Evolutionary conservation across 139 green algal genomes (phyloP).

Genomic region (Nannochloris sp.): DNA sequence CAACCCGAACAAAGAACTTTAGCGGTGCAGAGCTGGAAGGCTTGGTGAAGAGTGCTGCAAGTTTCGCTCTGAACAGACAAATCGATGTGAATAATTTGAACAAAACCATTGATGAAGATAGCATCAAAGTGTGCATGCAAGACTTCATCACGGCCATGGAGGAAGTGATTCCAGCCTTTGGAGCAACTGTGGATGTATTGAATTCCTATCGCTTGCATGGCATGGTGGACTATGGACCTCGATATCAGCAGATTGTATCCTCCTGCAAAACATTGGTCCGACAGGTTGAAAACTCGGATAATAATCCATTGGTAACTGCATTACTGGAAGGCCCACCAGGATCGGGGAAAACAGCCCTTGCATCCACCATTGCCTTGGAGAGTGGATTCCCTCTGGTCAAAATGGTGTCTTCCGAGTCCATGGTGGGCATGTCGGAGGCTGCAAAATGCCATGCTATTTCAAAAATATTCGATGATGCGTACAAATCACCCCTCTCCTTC

Average conservation of each 20-base stretch:
- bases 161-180: slow-evolving; percentile 95
- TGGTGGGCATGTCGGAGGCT: slow-evolving; percentile 82
- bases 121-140: slow-evolving; percentile 82
- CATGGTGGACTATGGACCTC: slow-evolving; percentile 74
- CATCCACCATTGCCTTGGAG: slow-evolving; percentile 74
- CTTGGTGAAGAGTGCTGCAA: slow-evolving; percentile 83
- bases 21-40: slow-evolving; percentile 92
- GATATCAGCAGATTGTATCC: slow-evolving; percentile 68
- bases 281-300: slow-evolving; percentile 64
- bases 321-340: slow-evolving; percentile 80
- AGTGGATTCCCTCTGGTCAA: slow-evolving; percentile 92
- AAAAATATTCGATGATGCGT: slow-evolving; percentile 92
- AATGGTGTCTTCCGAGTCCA: slow-evolving; percentile 68
- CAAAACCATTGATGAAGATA: slow-evolving; percentile 86
- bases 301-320: slow-evolving; percentile 79
- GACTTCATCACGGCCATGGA: slow-evolving; percentile 86
- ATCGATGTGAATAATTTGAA: slow-evolving; percentile 82
- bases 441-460: slow-evolving; percentile 64
- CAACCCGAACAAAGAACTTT: slow-evolving; percentile 88
- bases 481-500: slow-evolving; percentile 75
- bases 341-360: slow-evolving; percentile 90
- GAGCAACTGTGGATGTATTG: slow-evolving; percentile 73
- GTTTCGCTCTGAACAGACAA: slow-evolving; percentile 90
- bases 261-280: slow-evolving; percentile 42
- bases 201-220: slow-evolving; percentile 76